Evolutionary conservation across 2,329 filamentous ascomycete species (phyloP), one percentile per base, ranked within the genome.

Genomic region (Cucurbitaria berberidis): DNA sequence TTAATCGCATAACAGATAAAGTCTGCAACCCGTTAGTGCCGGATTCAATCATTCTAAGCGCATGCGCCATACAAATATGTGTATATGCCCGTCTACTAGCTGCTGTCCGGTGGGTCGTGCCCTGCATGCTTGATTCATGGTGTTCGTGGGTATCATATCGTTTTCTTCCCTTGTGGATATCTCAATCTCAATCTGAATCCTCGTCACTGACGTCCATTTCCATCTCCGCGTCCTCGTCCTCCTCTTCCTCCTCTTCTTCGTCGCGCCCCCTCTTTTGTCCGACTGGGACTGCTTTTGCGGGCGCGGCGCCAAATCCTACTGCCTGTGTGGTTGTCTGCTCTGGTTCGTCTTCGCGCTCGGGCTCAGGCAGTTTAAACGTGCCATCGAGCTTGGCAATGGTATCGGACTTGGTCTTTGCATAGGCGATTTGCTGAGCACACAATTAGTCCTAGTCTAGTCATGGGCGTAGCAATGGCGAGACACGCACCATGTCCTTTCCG

Each of bases 301-400:
- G 66, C 13, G 59, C 67, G 13, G 62, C 58, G 1, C 66, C 70
- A 29, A 75, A 75, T 9, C 62, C 63, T 11, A 84, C 81, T 68
- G 84, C 85, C 26, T 71, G 66, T 16, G 63, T 50, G 16, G 60
- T 40, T 2, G 66, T 55, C 26, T 67, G 53, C 34, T 69, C 68
- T 5, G 51, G 48, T 41, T 48, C 60, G 38, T 49, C 56, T 45
- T 59, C 62, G 30, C 57, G 63, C 30, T 68, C 64, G 16, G 62
- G 35, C 41, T 80, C 78, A 13, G 90, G 86, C 63, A 90, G 83
- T 69, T 88, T 87, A 78, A 92, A 96, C 13, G 91, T 93, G 58
- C 95, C 95, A 63, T 96, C 93, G 47, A 99, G 86, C 76, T 96
- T 96, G 29, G 91, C 86, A 57, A 99, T 86, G 21, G 89, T 89